Evolutionary conservation across 768 basidiomycete genomes (phyloP).

Genomic region (Cubamyces sp.): DNA sequence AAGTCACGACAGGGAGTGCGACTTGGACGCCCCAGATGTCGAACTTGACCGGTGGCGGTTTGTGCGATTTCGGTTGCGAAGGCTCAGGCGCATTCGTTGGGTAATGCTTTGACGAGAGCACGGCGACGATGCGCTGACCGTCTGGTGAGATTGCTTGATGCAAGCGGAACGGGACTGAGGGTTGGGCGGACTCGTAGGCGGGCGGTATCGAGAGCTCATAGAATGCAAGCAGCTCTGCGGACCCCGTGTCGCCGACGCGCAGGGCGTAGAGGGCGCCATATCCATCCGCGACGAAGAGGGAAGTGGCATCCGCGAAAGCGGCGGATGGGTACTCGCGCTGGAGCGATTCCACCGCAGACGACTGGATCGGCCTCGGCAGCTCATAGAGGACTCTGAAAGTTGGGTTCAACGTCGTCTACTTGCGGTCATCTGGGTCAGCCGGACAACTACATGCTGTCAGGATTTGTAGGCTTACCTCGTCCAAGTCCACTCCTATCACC

Average conservation of each 20-base stretch:
- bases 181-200: conserved; percentile 30
- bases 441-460: neutral
- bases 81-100: conserved; percentile 15
- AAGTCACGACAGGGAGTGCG: conserved; percentile 44
- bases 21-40: conserved; percentile 69
- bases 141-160: conserved; percentile 44
- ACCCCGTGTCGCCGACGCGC: conserved; percentile 42
- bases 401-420: conserved; percentile 57
- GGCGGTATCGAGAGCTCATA: conserved; percentile 47
- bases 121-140: conserved; percentile 45
- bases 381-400: conserved; percentile 61
- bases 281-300: conserved; percentile 70
- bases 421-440: conserved; percentile 19
- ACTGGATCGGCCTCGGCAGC: conserved; percentile 57
- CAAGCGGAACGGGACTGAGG: conserved; percentile 46
- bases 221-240: conserved; percentile 52
- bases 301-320: conserved; percentile 52
- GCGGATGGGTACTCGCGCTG: conserved; percentile 80
- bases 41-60: conserved; percentile 48
- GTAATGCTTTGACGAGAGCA: conserved; percentile 64
- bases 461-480: conserved; percentile 51
- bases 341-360: conserved; percentile 41
- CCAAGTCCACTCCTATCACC: conserved; percentile 61
- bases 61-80: conserved; percentile 25
- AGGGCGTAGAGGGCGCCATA: conserved; percentile 68